Percentiles rank a stretch among this genome's conserved stretches.
Evolutionary conservation across 345 rosid species (phyloP).

Genomic region (Eucalyptus marginata): DNA sequence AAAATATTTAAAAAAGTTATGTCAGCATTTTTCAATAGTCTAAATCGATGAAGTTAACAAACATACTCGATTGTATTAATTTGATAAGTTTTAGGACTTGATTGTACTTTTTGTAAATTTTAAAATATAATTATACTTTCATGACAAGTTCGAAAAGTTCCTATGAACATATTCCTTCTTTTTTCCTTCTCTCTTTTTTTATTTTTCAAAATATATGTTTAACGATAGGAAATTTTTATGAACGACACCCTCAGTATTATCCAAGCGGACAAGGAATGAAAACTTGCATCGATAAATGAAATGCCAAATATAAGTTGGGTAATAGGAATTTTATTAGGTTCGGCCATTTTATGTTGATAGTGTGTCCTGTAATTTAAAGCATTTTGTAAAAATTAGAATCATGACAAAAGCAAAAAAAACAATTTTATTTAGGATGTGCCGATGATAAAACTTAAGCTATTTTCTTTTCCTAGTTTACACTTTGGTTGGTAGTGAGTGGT

Average conservation of each 20-base stretch:
- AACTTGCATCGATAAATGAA: neutral
- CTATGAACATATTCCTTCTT: no score
- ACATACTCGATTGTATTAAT: no score
- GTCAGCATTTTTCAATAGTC: no score
- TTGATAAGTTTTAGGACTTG: no score
- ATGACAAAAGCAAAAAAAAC: neutral
- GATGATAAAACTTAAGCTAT: neutral
- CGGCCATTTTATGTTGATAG: neutral
- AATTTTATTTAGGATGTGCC: neutral
- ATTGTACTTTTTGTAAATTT: no score
- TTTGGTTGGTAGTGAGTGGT: neutral
- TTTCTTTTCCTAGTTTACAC: neutral
- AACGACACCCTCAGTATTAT: neutral
- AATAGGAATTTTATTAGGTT: neutral
- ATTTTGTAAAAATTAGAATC: neutral
- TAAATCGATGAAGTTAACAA: no score
- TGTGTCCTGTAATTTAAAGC: neutral
- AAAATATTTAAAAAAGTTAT: no score
- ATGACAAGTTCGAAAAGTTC: no score
- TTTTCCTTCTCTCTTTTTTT: neutral
- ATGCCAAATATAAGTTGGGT: neutral
- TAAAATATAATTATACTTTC: no score
- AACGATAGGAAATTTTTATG: neutral
- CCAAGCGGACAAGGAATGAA: neutral
- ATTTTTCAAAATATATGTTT: neutral